A percentile compares a stretch with the other conserved stretches of the same genome.
These are phyloP conservation scores for Cordyceps javanica DNA, from an alignment of 2,329 filamentous ascomycete genomes.

Conservation along the genomic window DNA sequence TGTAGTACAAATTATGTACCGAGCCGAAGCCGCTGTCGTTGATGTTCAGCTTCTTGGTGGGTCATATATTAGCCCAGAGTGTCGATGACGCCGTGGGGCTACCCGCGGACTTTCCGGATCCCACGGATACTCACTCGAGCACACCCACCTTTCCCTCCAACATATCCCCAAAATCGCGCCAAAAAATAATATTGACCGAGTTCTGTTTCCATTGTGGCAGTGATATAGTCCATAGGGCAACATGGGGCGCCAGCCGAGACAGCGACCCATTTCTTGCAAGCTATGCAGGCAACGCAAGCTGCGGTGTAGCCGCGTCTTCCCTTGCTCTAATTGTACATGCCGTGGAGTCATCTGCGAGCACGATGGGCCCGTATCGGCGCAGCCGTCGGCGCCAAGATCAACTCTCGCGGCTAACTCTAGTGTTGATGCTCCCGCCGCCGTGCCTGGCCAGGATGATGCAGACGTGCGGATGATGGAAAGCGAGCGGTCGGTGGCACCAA, in stretches of 20 bases:
- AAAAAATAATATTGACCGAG: neutral
- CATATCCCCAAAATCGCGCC: constrained; percentile 2
- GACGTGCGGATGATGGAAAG: neutral
- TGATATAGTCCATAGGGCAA: constrained; percentile 6
- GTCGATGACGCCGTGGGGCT: neutral
- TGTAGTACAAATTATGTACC: neutral
- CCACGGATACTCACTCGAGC: constrained; percentile 9
- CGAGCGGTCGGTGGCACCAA: constrained; percentile 8
- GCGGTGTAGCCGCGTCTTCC: constrained; percentile 30
- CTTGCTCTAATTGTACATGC: constrained; percentile 30
- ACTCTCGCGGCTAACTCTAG: constrained; percentile 4
- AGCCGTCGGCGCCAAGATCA: constrained; percentile 1
- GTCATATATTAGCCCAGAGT: neutral
- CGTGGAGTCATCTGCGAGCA: constrained; percentile 26
- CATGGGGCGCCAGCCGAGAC: constrained; percentile 26
- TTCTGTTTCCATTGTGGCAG: constrained; percentile 9
- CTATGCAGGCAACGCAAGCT: constrained; percentile 30
- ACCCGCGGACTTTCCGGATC: constrained; percentile 13
- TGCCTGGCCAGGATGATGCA: neutral
- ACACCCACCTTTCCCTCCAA: constrained; percentile 11
- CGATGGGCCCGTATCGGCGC: constrained; percentile 3
- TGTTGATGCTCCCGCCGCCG: neutral
- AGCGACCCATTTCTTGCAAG: constrained; percentile 29
- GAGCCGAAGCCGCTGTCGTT: neutral
- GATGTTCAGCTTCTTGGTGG: constrained; percentile 2